Base-by-base conservation (phyloP, 1,139 yeast genomes). In the Pichia sp. region DNA sequence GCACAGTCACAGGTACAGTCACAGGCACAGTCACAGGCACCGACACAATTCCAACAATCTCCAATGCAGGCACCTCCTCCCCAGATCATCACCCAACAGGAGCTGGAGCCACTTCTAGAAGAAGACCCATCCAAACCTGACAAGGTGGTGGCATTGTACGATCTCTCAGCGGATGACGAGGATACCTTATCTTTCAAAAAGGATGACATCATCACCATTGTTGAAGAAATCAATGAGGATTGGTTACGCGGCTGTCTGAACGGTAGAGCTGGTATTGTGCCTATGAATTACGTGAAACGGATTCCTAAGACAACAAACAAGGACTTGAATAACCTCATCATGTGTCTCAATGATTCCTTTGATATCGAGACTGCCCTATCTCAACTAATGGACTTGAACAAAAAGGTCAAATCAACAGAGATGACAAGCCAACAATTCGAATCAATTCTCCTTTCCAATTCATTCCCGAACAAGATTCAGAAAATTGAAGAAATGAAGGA, bases 221-320 rank as follows among this genome's bases (percentile, higher is more conserved):
- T 88, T 33, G 97, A 87, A 51, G 73, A 84, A 14, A 94, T 84
- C 6, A 87, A 87, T 58, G 71, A 86, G 44, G 97, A 91, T 56
- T 91, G 98, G 98, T 85, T 96, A 83, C 71, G 86, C 48, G 98
- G 98, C 5, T 75, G 91, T 5, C 62, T 88, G 35, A 69, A 74
- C 39, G 96, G 96, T 0, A 70, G 69, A 39, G 67, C 77, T 31
- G 98, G 98, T 21, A 81, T 91, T n/a, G 87, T 91, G 60, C 98
- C 98, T 0, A 69, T 85, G 40, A 91, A 91, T 58, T 91, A 91
- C 54, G 97, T 91, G 2, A 75, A 87, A 3, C 88, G 88, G 4
- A 64, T 87, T 10, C 73, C 77, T 1, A 82, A 77, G 34, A 80
- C 82, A 29, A 67, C 84, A 0, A 69, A 74, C 1, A 70, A 70